Percentiles rank a stretch among this genome's conserved stretches.
phyloP scores from a whole-genome alignment of 2,329 filamentous ascomycete species.

The Atkinsonella texensis region DNA sequence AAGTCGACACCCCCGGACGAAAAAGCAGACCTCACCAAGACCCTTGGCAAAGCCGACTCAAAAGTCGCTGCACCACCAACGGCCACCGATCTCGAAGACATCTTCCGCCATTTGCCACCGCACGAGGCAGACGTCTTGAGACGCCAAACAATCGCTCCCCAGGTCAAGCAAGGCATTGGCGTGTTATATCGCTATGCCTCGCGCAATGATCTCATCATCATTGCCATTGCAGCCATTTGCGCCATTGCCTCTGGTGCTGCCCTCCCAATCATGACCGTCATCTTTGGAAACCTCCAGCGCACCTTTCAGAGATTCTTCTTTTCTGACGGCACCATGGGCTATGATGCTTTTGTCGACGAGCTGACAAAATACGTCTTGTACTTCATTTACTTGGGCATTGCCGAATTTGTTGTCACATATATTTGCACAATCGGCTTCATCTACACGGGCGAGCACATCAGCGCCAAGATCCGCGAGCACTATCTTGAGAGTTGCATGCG shows the following conservation, averaged over 20 bases:
- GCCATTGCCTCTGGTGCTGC: conserved; percentile 64
- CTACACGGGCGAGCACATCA: conserved; percentile 70
- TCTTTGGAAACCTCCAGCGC: conserved; percentile 67
- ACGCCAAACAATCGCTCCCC: conserved; percentile 53
- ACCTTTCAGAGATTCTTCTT: conserved; percentile 56
- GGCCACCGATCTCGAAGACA: conserved; percentile 33
- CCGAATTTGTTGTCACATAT: conserved; percentile 67
- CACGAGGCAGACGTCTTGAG: conserved; percentile 56
- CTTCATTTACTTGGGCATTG: conserved; percentile 76
- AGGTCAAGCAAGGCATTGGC: conserved; percentile 50
- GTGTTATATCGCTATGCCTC: conserved; percentile 62
- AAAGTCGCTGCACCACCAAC: conserved; percentile 13
- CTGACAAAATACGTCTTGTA: conserved; percentile 60
- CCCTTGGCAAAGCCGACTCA: conserved; percentile 10
- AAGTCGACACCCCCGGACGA: conserved; percentile 1
- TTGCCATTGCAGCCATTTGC: conserved; percentile 47
- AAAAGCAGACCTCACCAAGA: conserved; percentile 4
- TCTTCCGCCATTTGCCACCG: conserved; percentile 49
- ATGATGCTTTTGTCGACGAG: conserved; percentile 44
- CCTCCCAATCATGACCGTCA: conserved; percentile 66
- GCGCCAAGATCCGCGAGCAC: conserved; percentile 64
- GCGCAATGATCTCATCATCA: conserved; percentile 49
- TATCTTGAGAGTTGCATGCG: conserved; percentile 76
- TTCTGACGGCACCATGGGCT: conserved; percentile 27
- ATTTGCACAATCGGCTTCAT: conserved; percentile 81